Conservation (phyloP, 306 rosid genomes). For the Cucumis melo region DNA sequence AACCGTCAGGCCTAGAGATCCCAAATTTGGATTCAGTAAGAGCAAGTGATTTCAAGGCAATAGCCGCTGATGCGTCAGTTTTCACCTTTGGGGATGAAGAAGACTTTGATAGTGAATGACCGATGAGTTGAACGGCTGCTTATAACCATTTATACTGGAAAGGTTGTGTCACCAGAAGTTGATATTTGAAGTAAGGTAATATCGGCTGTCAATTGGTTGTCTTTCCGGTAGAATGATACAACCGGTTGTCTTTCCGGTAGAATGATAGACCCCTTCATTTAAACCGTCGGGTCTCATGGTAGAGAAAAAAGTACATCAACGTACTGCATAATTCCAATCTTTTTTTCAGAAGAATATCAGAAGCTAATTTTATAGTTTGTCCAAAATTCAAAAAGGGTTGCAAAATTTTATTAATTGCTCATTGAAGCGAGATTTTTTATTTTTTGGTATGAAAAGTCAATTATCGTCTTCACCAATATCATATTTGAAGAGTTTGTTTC, state of each 20-base stretch:
- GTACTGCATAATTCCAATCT: neutral
- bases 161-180: neutral
- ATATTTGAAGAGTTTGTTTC: neutral
- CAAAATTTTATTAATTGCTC: too few species aligned
- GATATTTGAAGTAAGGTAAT: neutral
- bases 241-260: neutral
- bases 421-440: too few species aligned
- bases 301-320: neutral
- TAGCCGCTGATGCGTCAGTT: slow-evolving; percentile 96
- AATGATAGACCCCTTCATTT: neutral
- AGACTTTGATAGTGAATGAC: slow-evolving; percentile 79
- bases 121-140: neutral
- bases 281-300: neutral
- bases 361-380: neutral
- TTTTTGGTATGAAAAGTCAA: too few species aligned
- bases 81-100: slow-evolving; percentile 83
- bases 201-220: neutral
- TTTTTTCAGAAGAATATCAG: neutral
- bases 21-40: slow-evolving; percentile 26
- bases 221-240: neutral
- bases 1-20: slow-evolving; percentile 12
- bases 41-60: slow-evolving; percentile 56
- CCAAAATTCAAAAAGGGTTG: too few species aligned
- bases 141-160: neutral
- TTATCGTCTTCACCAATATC: neutral